Evolutionary conservation across 306 rosid genomes (phyloP).

Genomic region (Luffa aegyptiaca): DNA sequence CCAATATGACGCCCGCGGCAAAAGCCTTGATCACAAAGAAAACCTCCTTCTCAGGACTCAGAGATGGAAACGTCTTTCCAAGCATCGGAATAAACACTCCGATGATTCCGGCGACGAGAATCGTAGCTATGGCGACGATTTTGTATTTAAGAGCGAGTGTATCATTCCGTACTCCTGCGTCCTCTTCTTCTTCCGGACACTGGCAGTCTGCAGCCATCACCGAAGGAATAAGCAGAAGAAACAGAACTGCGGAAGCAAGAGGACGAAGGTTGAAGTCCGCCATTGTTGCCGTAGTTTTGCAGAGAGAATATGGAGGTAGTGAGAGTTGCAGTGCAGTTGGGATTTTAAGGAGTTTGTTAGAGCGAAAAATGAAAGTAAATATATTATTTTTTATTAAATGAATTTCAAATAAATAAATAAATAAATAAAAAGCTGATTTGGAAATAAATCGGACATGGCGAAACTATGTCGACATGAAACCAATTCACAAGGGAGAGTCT

Average conservation of each 20-base stretch:
- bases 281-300: not conserved
- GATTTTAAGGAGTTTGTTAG: not conserved
- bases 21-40: conserved; percentile 61
- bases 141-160: conserved; percentile 31
- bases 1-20: conserved; percentile 66
- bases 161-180: not conserved
- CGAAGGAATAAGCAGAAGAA: conserved; percentile 13
- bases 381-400: not conserved
- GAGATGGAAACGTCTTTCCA: conserved; percentile 42
- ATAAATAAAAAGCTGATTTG: not conserved
- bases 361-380: not conserved
- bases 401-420: not conserved
- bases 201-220: conserved; percentile 26
- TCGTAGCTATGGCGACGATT: conserved; percentile 37
- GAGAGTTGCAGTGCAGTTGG: not conserved
- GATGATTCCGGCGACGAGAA: conserved; percentile 37
- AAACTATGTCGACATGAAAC: conserved; percentile 6
- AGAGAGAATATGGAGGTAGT: not conserved
- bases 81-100: conserved; percentile 55
- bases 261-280: not conserved
- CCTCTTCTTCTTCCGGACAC: conserved; percentile 16
- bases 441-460: not conserved
- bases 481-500: not conserved
- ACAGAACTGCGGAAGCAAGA: not conserved
- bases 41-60: conserved; percentile 43